Evolutionary conservation across 345 rosid species (phyloP).

Genomic region (Salix brachista): DNA sequence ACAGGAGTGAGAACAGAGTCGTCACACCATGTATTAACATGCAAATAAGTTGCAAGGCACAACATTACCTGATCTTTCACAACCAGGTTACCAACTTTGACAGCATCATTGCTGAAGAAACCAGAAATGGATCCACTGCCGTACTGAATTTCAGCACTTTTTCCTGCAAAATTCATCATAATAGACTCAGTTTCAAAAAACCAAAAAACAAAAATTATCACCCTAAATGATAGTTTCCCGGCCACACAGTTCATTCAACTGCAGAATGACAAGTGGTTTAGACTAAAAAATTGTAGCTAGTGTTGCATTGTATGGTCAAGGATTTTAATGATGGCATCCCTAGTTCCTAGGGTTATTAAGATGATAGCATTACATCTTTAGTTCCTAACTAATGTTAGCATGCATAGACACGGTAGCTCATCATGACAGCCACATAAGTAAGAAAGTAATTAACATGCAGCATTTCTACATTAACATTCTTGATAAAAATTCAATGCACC

Average conservation of each 20-base stretch:
- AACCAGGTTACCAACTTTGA: constrained; percentile 20
- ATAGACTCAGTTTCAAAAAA: background rate
- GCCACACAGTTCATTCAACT: background rate
- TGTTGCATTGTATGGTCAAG: background rate
- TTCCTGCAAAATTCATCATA: constrained; percentile 15
- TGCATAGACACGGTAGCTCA: background rate
- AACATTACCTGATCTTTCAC: constrained; percentile 29
- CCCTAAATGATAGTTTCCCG: background rate
- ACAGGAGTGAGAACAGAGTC: background rate
- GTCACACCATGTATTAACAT: background rate
- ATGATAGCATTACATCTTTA: background rate
- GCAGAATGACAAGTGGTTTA: background rate
- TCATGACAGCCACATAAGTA: background rate
- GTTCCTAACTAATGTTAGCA: background rate
- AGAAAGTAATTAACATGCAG: background rate
- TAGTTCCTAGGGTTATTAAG: background rate
- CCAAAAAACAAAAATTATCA: background rate
- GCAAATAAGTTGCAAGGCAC: background rate
- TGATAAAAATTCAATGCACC: background rate
- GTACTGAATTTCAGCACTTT: constrained; percentile 22
- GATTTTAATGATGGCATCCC: background rate
- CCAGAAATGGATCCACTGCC: constrained; percentile 32
- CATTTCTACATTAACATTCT: background rate
- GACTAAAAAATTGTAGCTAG: background rate
- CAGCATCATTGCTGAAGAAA: constrained; percentile 25